These are phyloP conservation scores for Thinopyrum elongatum DNA, from an alignment of 176 grass and related monocot species.

Conservation along the genomic window DNA sequence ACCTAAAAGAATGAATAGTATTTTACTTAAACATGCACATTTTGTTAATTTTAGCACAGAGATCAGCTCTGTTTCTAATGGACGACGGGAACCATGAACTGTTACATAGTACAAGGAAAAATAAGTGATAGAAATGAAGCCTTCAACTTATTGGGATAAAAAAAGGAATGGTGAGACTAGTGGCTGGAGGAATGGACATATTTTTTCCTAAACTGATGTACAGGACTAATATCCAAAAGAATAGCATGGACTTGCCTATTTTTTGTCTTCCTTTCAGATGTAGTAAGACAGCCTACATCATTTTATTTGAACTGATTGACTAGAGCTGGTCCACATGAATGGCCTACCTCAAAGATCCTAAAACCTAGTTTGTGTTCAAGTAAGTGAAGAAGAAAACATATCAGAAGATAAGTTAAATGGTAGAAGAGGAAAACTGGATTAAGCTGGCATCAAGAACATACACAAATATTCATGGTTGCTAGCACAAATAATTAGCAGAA, in stretches of 20 bases:
- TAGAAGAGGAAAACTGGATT: background rate
- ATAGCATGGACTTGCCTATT: background rate
- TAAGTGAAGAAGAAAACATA: background rate
- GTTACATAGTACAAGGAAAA: background rate
- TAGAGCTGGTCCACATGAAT: background rate
- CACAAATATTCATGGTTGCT: background rate
- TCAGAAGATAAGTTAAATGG: background rate
- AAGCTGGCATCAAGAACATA: background rate
- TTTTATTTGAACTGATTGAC: background rate
- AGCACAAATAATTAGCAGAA: background rate
- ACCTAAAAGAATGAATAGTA: background rate
- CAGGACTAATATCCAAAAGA: background rate
- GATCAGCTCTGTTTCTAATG: background rate
- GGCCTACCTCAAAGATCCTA: background rate
- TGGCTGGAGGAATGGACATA: background rate
- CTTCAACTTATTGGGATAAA: background rate
- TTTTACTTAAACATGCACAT: background rate
- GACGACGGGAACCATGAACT: background rate
- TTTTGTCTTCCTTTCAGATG: background rate
- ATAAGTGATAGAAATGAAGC: background rate
- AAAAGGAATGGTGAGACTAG: background rate
- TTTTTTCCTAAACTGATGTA: background rate
- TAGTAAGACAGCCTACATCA: background rate
- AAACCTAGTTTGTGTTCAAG: background rate
- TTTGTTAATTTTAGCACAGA: background rate